Evolutionary conservation across 441 rosid species (phyloP), one percentile per base, ranked within the genome.

Genomic region (Erodium texanum): DNA sequence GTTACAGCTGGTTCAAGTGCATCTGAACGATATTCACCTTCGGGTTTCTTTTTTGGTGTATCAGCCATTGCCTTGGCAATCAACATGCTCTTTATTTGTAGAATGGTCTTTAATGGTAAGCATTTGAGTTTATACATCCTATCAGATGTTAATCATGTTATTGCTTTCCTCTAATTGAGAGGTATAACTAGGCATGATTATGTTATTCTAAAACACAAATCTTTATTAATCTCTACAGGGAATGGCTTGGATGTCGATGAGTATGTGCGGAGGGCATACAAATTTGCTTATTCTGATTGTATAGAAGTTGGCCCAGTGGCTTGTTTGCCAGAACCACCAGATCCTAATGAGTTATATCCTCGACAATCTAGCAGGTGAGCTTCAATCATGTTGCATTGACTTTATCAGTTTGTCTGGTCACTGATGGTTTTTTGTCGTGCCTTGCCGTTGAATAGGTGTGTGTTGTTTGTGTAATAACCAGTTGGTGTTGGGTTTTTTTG

Each of bases 181-280:
- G 68, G 68, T 72, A 77, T 64, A 58, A 12, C 70, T 71, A 32
- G 7, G 58, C 69, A 27, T 71, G 68, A 64, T 71, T 63, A 67
- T 59, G 64, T 62, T 65, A 14, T 48, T 48, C 19, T 48, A 48
- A 48, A 48, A 48, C 56, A 48, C 56, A 48, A 41, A 41, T 38
- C 75, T 79, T 24, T 10, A 67, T 64, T 68, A 65, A 68, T 70
- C 12, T 45, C 69, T 69, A 56, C 84, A 96, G 99, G 99, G 74
- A 96, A 93, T 79, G 98, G 99, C 79, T 81, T 96, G 77, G 96
- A 96, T 82, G 96, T 96, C 74, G 98, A 96, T 73, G 99, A 93
- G 79, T 96, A 96, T 89, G 99, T 96, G 32, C 86, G 98, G 70
- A 87, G 83, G 79, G 97, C 99, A 54, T 96, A 96, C 75, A 96